Percentiles rank a stretch among this genome's conserved stretches.
Conservation (phyloP, 2,329 filamentous ascomycete species). For the Setomelanomma holmii region DNA sequence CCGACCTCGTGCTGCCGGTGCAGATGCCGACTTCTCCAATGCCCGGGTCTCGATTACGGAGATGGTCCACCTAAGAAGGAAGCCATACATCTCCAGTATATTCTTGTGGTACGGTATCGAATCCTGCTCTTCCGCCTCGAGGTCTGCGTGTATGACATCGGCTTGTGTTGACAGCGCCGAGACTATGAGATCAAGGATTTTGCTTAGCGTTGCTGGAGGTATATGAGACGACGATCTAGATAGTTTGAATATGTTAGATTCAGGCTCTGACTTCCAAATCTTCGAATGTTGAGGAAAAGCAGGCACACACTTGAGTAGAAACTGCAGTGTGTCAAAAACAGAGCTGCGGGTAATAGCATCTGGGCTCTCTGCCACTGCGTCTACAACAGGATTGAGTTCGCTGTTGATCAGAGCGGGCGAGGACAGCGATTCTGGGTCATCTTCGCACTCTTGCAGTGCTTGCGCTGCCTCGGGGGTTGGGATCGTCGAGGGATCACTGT, state of each 20-base stretch:
- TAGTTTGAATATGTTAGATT: conserved; percentile 68
- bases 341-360: conserved; percentile 82
- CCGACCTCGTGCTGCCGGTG: conserved; percentile 74
- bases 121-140: conserved; percentile 86
- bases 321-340: conserved; percentile 91
- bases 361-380: conserved; percentile 88
- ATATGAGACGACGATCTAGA: conserved; percentile 83
- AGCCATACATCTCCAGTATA: conserved; percentile 91
- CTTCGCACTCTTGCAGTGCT: conserved; percentile 88
- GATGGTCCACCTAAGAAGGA: conserved; percentile 93
- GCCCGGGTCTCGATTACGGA: conserved; percentile 93
- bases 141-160: conserved; percentile 82
- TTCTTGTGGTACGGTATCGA: conserved; percentile 86
- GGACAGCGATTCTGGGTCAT: conserved; percentile 84
- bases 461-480: conserved; percentile 85
- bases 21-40: conserved; percentile 81
- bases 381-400: conserved; percentile 89
- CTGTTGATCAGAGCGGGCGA: conserved; percentile 77
- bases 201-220: conserved; percentile 83
- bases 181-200: conserved; percentile 88
- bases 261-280: conserved; percentile 50
- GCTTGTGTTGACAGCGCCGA: conserved; percentile 86
- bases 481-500: conserved; percentile 87
- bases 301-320: conserved; percentile 90
- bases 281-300: conserved; percentile 53